Evolutionary conservation across 805 yeast species (phyloP).

Genomic region (Saccharomyces kudriavzevii): DNA sequence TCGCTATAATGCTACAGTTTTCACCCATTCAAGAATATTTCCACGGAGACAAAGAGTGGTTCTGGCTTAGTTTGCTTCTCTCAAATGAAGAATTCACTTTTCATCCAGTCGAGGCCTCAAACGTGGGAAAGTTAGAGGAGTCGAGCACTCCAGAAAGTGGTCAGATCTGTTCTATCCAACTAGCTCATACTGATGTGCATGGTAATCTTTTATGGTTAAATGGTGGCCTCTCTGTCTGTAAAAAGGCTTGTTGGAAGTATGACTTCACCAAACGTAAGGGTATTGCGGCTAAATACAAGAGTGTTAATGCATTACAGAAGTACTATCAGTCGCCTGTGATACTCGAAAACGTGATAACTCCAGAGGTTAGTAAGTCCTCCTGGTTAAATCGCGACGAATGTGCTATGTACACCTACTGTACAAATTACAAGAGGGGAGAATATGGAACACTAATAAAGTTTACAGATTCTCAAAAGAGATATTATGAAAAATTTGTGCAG

Average conservation of each 20-base stretch:
- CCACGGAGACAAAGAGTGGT: slow-evolving; percentile 71
- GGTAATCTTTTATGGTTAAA: slow-evolving; percentile 8
- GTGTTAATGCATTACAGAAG: neutral
- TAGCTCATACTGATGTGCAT: slow-evolving; percentile 15
- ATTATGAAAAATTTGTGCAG: neutral
- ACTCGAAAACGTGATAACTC: neutral
- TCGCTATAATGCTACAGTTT: neutral
- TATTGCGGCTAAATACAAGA: neutral
- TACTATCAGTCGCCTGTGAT: neutral
- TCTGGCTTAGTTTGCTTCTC: slow-evolving; percentile 55
- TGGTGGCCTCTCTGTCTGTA: slow-evolving; percentile 2
- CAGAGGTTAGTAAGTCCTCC: neutral
- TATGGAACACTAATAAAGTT: neutral
- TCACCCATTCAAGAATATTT: slow-evolving; percentile 21
- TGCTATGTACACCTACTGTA: neutral
- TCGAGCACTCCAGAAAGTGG: slow-evolving; percentile 2
- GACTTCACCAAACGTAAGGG: neutral
- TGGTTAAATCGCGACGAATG: neutral
- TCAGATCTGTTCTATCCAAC: slow-evolving; percentile 20
- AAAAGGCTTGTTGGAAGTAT: neutral
- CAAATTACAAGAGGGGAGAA: neutral
- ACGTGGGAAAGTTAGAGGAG: slow-evolving; percentile 26
- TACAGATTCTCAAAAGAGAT: neutral
- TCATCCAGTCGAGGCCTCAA: slow-evolving; percentile 29
- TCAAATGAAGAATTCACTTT: slow-evolving; percentile 31